A percentile compares a stretch with the other conserved stretches of the same genome.
phyloP scores from a whole-genome alignment of 2,329 filamentous ascomycete species.

The Cytospora paraplurivora region DNA sequence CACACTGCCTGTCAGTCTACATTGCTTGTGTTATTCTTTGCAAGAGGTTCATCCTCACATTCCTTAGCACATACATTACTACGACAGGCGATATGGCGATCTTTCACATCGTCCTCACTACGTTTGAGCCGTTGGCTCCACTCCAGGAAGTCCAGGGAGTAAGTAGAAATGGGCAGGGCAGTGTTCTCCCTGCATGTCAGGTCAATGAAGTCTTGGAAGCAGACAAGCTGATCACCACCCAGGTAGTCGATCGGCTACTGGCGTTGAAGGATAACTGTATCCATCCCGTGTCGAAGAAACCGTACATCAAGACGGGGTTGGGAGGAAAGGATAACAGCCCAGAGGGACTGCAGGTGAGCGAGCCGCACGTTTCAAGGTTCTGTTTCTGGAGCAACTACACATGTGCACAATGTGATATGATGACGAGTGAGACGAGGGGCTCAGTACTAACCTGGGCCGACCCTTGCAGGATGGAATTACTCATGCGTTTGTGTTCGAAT shows the following conservation, averaged over 20 bases:
- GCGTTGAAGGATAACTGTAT: constrained; percentile 61
- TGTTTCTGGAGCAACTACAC: neutral
- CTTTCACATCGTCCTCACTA: constrained; percentile 69
- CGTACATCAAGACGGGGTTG: constrained; percentile 60
- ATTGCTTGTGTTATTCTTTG: no score
- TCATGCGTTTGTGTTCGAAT: constrained; percentile 71
- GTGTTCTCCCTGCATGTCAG: neutral
- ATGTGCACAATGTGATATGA: no score
- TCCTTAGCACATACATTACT: neutral
- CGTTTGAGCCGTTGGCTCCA: constrained; percentile 58
- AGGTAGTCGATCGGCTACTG: constrained; percentile 43
- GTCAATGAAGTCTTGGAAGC: neutral
- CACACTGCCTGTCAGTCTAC: no score
- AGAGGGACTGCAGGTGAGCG: constrained; percentile 59
- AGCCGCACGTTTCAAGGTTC: neutral
- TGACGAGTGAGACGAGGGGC: no score
- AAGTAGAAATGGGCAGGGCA: constrained; percentile 33
- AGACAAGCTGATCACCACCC: neutral
- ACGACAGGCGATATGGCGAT: constrained; percentile 55
- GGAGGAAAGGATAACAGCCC: constrained; percentile 65
- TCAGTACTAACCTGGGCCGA: neutral
- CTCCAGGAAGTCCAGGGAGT: constrained; percentile 58
- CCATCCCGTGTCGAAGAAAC: constrained; percentile 58
- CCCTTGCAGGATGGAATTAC: constrained; percentile 59
- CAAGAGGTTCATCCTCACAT: neutral